Evolutionary conservation across 169 alveolate species (phyloP), one percentile per base, ranked within the genome.

Genomic region (Eimeria zaria): DNA sequence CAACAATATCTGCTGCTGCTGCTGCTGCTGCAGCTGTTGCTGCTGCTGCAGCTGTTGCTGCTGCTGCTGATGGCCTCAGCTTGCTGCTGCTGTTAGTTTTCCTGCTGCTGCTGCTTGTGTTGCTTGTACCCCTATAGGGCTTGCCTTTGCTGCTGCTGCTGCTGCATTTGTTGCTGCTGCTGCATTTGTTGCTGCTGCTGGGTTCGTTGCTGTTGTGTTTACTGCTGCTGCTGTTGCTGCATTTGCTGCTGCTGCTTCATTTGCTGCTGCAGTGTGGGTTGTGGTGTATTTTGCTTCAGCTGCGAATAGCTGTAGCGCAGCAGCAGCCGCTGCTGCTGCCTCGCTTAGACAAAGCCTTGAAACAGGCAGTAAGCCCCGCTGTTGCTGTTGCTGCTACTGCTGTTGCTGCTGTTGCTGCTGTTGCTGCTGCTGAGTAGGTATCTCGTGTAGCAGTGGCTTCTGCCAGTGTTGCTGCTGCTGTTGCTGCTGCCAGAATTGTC

Each of bases 301-400:
- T 81, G n/a, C 89, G 60, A 6, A 24, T 71, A 16, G 89, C 89
- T 7, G 89, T 81, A 16, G 41, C 22, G 48, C 48, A 27, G 71
- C 91, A 84, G 91, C 91, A 51, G 78, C 91, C 78, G 36, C 44
- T 58, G 91, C 91, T 84, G 78, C 91, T 84, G 73, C 91, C 76
- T 2, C 91, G 91, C 16, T 39, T 84, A 44, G 60, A 84, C 55
- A 51, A 84, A 30, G 76, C 91, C 91, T 60, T 84, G 39, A 16
- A 53, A 18, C 62, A 51, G 27, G 91, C 91, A 33, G 91, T 84
- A 8, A 51, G 91, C 7, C 58, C 60, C 22, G 85, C 85, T 74
- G 85, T 60, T 74, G 85, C 85, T 74, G 85, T 20, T 39, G 58
- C 14, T 74, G 85, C 58, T 36, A 60, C 55, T 74, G 81, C 48